Evolutionary conservation across 768 basidiomycete species (phyloP).

Genomic region (Suillus weaverae): DNA sequence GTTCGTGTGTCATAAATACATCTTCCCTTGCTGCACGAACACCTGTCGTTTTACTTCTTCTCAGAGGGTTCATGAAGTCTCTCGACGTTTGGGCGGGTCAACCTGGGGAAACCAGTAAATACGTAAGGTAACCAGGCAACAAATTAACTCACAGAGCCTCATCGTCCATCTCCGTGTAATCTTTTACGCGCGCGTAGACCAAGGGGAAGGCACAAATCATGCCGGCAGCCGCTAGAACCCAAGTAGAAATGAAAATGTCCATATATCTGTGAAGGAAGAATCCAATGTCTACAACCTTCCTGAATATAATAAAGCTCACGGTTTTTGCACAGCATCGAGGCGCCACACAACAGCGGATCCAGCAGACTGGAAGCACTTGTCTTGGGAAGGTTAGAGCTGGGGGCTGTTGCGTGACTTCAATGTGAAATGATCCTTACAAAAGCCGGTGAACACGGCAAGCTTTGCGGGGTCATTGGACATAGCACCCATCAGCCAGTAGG

Average conservation of each 20-base stretch:
- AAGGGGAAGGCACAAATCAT: conserved; percentile 65
- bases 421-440: conserved; percentile 55
- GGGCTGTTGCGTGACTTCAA: conserved; percentile 6
- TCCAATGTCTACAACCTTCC: conserved; percentile 11
- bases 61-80: neutral
- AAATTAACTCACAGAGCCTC: conserved; percentile 47
- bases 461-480: conserved; percentile 84
- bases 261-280: conserved; percentile 41
- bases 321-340: conserved; percentile 58
- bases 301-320: conserved; percentile 41
- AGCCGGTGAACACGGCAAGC: conserved; percentile 77
- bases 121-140: neutral
- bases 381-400: conserved; percentile 25
- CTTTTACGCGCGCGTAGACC: conserved; percentile 62
- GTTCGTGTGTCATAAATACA: neutral
- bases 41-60: neutral
- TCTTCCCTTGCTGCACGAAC: conserved; percentile 16
- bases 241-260: conserved; percentile 69
- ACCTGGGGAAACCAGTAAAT: neutral
- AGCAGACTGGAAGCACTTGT: conserved; percentile 72
- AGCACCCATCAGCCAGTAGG: conserved; percentile 82
- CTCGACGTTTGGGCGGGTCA: conserved; percentile 1
- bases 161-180: conserved; percentile 51
- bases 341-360: conserved; percentile 67
- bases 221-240: conserved; percentile 60